Evolutionary conservation across 2,329 filamentous ascomycete genomes (phyloP), one percentile per base, ranked within the genome.

Genomic region (Aspergillus ruber): DNA sequence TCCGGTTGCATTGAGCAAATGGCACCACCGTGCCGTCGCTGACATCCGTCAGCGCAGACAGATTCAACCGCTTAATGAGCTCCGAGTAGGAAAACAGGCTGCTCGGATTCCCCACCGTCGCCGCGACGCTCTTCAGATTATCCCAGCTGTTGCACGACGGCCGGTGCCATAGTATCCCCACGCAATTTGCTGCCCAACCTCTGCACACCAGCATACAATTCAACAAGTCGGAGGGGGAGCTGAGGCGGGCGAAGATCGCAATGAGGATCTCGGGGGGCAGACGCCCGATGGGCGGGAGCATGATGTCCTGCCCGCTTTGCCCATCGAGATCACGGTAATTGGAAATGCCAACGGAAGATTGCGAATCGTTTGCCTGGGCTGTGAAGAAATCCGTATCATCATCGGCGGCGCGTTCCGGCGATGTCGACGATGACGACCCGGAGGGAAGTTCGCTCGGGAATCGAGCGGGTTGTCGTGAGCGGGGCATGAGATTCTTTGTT

Each of bases 261-360:
- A 98, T 96, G 64, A 97, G 83, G 52, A 98, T 86, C 75, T 98
- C 93, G 67, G 90, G 91, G 35, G 93, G 93, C 32, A 98, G 78
- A 48, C 86, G 83, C 57, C 86, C 85, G 50, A 96, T 84, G 42
- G 90, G 89, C 45, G 72, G 70, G 8, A 72, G 54, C 21, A 61
- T 52, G 33, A 62, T 47, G 38, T 66, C 60, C 23, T 49, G 55
- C 27, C 47, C 57, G 57, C 83, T 81, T 58, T 78, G 78, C 54
- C 82, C 82, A 64, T 79, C 84, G 79, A 84, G 85, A 60, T 89
- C 86, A 62, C 84, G 83, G 50, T 89, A 79, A 50, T 86, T 85
- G 41, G 86, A 86, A 29, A 89, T 82, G 45, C 89, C 90, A 48
- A 96, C 79, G 1, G 91, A 96, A 1, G 91, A 96, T 66, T 93